Conservation (phyloP, 768 basidiomycete species). For the Inosperma sp. region DNA sequence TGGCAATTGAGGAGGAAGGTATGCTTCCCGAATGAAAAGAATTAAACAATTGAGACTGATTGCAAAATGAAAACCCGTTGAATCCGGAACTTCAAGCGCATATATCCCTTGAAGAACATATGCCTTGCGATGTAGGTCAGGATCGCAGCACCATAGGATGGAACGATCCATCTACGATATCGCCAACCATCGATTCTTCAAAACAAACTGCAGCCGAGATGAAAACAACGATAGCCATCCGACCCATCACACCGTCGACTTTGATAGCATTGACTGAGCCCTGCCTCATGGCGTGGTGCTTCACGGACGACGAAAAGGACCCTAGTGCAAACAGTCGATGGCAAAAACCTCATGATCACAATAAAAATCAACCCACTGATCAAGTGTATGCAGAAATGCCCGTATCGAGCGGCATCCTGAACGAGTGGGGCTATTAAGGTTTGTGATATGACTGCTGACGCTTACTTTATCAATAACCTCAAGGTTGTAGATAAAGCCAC, state of each 20-base stretch:
- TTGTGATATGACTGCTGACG: not conserved
- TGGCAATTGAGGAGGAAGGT: slow-evolving; percentile 17
- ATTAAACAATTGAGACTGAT: not conserved
- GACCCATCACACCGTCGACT: slow-evolving; percentile 36
- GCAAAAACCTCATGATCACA: not conserved
- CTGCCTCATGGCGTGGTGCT: slow-evolving; percentile 39
- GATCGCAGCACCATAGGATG: not conserved
- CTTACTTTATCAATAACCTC: not conserved
- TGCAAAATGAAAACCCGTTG: too few species aligned
- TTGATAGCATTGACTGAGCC: slow-evolving; percentile 43
- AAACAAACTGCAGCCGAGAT: not conserved
- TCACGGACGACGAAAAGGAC: slow-evolving; percentile 3
- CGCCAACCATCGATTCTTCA: not conserved
- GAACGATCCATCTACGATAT: not conserved
- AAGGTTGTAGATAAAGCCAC: too few species aligned
- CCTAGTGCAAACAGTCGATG: not conserved
- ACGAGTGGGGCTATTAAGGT: slow-evolving; percentile 6
- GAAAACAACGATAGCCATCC: slow-evolving; percentile 15
- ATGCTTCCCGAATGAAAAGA: too few species aligned
- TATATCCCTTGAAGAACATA: not conserved
- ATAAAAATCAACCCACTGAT: too few species aligned
- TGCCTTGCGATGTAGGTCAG: not conserved
- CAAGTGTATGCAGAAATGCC: too few species aligned
- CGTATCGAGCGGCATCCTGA: not conserved
- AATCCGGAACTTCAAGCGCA: not conserved